Evolutionary conservation across 2,329 filamentous ascomycete genomes (phyloP).

Genomic region (Hypoxylon sp.): DNA sequence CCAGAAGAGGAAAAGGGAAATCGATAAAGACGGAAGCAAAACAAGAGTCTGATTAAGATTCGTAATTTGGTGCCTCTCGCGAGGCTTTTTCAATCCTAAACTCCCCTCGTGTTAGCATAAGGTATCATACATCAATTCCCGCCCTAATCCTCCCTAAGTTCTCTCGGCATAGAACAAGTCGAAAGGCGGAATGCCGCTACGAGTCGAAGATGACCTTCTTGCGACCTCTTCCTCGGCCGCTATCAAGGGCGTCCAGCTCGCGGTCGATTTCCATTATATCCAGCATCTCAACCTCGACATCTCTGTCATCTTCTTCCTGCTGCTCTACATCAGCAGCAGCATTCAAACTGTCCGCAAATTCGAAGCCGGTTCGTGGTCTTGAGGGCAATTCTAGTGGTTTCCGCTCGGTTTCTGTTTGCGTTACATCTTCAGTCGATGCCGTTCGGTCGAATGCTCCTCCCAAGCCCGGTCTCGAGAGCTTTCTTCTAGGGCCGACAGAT

Average conservation of each 20-base stretch:
- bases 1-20: neutral
- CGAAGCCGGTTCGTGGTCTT: conserved; percentile 59
- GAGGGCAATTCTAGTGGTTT: conserved; percentile 44
- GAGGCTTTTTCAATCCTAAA: conserved; percentile 23
- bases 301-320: conserved; percentile 62
- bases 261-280: conserved; percentile 77
- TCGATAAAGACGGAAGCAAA: neutral
- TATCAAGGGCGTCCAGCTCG: conserved; percentile 69
- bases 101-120: conserved; percentile 20
- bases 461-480: conserved; percentile 42
- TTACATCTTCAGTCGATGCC: conserved; percentile 47
- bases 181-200: conserved; percentile 46
- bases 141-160: neutral
- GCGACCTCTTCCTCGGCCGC: conserved; percentile 62
- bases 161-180: conserved; percentile 15
- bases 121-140: conserved; percentile 42
- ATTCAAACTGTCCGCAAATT: conserved; percentile 66
- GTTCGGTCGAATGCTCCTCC: conserved; percentile 34
- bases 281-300: conserved; percentile 73
- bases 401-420: conserved; percentile 48
- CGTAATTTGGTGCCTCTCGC: conserved; percentile 20
- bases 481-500: conserved; percentile 54
- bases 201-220: conserved; percentile 69
- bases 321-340: conserved; percentile 68
- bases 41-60: conserved; percentile 20